Conservation (phyloP, 768 basidiomycete genomes). For the Mycena metata region DNA sequence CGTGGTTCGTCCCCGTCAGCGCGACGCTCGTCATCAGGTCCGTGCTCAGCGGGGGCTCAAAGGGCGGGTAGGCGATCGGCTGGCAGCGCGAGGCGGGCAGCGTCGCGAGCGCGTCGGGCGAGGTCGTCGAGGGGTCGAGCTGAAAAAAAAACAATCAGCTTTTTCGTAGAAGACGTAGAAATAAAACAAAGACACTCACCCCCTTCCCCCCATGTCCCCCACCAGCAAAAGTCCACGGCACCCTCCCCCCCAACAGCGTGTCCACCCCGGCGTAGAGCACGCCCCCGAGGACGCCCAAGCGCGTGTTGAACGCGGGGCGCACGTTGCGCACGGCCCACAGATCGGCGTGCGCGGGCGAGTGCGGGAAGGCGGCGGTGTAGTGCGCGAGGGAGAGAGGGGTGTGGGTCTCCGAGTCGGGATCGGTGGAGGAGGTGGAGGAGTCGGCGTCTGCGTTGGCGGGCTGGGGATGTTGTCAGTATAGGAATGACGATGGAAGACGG, state of each 20-base stretch:
- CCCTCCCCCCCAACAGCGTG: conserved; percentile 84
- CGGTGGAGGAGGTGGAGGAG: no score
- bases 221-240: conserved; percentile 94
- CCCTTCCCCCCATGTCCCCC: conserved; percentile 57
- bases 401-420: not conserved
- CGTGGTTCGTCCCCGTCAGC: conserved; percentile 94
- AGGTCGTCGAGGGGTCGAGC: conserved; percentile 40
- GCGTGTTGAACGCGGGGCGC: conserved; percentile 87
- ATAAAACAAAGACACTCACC: not conserved
- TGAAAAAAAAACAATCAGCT: not conserved
- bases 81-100: conserved; percentile 72
- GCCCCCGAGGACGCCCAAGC: conserved; percentile 88
- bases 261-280: conserved; percentile 92
- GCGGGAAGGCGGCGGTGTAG: conserved; percentile 78
- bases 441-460: conserved; percentile 23
- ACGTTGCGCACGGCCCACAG: conserved; percentile 92
- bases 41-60: conserved; percentile 91
- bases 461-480: no score
- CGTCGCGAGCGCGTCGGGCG: conserved; percentile 79
- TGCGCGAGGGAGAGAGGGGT: conserved; percentile 61
- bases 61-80: conserved; percentile 88
- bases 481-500: conserved; percentile 14
- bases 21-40: conserved; percentile 93
- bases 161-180: not conserved
- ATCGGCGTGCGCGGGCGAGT: conserved; percentile 90